Conservation (phyloP, 495 filamentous ascomycete species). For the Xylaria telfairii region DNA sequence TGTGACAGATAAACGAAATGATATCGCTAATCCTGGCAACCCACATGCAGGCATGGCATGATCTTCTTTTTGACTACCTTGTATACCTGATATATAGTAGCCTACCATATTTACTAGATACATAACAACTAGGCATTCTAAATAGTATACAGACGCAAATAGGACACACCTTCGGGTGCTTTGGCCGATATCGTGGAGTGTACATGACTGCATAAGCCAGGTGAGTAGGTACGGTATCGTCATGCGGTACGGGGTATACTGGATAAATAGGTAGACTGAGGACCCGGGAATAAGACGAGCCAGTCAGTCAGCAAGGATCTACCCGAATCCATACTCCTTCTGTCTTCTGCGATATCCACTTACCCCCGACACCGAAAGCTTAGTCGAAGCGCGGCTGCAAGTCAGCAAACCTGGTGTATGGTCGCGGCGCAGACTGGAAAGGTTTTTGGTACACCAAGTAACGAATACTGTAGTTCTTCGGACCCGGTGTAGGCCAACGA, state of each 20-base stretch:
- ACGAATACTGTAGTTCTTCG: not conserved
- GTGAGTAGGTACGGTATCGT: no score
- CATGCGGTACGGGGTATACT: not conserved
- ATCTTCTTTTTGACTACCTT: not conserved
- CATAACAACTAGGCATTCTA: no score
- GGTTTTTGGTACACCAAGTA: not conserved
- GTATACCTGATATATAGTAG: no score
- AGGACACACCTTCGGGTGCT: no score
- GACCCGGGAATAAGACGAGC: not conserved
- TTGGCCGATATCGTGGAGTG: not conserved
- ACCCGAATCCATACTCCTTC: constrained; percentile 12
- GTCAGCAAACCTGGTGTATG: not conserved
- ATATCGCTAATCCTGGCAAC: not conserved
- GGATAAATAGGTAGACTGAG: not conserved
- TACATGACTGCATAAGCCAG: not conserved
- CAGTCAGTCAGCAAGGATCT: not conserved
- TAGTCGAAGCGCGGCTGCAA: constrained; percentile 9
- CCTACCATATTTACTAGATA: no score
- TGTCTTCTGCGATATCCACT: not conserved
- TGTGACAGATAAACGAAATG: constrained; percentile 1
- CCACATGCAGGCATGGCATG: constrained; percentile 1
- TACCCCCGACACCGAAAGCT: not conserved
- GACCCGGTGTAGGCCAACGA: not conserved
- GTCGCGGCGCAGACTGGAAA: not conserved
- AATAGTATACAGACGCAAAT: no score